Base-by-base conservation (phyloP, 2,329 filamentous ascomycete genomes). In the Diaporthe citriasiana region DNA sequence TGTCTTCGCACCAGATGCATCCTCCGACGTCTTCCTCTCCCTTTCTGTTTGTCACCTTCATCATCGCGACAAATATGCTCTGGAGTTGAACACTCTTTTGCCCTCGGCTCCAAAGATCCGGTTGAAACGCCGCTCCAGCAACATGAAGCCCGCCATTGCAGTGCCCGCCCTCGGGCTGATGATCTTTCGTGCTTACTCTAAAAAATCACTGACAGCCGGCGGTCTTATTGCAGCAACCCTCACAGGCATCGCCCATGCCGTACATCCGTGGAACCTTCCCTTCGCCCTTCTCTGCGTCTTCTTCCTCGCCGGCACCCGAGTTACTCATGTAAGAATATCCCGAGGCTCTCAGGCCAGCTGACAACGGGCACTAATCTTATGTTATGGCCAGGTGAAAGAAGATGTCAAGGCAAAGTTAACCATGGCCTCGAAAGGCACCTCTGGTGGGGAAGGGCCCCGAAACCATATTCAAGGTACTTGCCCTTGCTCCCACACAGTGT, bases 181-280 rank as follows among this genome's bases (percentile, higher is more conserved):
- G 77, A 85, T 93, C 72, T 90, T 90, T 78, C 89, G 93, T 74
- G 93, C 94, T 45, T 90, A 90, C 84, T 91, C 89, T 60, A 92
- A 91, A 78, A 93, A 94, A 72, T 95, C 93, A 33, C 89, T 99
- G 51, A 98, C 96, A 0, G 90, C 93, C 0, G 84, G 88, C 9
- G 96, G 95, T 75, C 90, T 98, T 78, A 78, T 93, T 50, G 89
- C 90, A 17, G 96, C 96, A 4, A 86, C 88, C 7, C 79, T 93
- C 56, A 97, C 95, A 5, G 95, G 95, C 5, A 82, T 89, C 59
- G 90, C 93, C 15, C 97, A 99, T 82, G 95, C 95, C 22, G 85
- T 95, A n/a, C 95, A 98, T 83, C 96, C 96, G 4, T 98, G 95
- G 93, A 94, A 94, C 75, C 86, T 95, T n/a, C 95, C 95, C n/a